Evolutionary conservation across 2,329 filamentous ascomycete genomes (phyloP), one percentile per base, ranked within the genome.

Genomic region (Aspergillus ruber): DNA sequence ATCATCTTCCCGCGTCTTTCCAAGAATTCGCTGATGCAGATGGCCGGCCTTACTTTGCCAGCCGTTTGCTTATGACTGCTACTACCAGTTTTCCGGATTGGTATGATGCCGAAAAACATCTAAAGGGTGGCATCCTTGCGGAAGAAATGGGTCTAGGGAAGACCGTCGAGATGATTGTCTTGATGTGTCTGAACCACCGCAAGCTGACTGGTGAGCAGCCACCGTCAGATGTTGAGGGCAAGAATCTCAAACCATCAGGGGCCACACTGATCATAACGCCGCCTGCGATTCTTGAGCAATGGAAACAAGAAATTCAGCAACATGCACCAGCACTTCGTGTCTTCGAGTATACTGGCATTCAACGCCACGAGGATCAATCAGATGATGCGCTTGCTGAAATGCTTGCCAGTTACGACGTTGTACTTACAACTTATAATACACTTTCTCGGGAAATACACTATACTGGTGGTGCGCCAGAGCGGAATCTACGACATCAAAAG

Each of bases 401-500:
- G 41, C 61, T 84, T 38, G 62, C 65, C 21, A 61, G 67, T 18
- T 63, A 67, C 49, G 80, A 84, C 59, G 75, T 84, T 33, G 79
- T 85, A 2, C 62, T 85, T 18, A 82, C 80, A 1, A 84, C 81
- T 1, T 85, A 84, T 62, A 76, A 77, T 43, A 81, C 90, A 1
- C 77, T 97, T n/a, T 80, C 85, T 1, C 74, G 78, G 8, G 93
- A 98, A 60, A 76, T 97, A 3, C 82, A 95, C 66, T 90, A 85
- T 61, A 82, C 89, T 0, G 72, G 77, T 7, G 77, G 82, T 8
- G 82, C 83, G 7, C 88, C 90, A 0, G 77, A 84, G 40, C 84
- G 91, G 2, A 78, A 82, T 53, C 77, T 90, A 44, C 80, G 84
- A 6, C 68, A 75, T 42, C 75, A 79, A 46, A 81, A 84, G 56